Evolutionary conservation across 2,329 filamentous ascomycete species (phyloP).

Genomic region (Cryphonectria carpinicola): DNA sequence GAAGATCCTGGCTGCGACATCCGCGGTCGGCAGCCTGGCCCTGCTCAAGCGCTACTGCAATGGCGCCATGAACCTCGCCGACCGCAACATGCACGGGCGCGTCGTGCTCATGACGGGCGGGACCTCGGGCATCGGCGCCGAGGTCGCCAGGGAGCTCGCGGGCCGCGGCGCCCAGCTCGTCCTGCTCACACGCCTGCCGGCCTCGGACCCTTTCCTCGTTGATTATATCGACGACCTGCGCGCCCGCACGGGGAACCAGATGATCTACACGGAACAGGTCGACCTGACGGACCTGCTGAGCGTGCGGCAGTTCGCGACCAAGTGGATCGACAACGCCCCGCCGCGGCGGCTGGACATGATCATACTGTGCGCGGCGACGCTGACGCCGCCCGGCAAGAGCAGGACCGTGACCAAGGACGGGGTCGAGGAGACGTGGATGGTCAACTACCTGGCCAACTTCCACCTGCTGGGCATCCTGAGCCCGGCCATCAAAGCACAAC

Average conservation of each 20-base stretch:
- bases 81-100: conserved; percentile 88
- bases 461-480: conserved; percentile 90
- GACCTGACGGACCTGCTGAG: conserved; percentile 88
- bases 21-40: conserved; percentile 44
- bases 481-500: conserved; percentile 87
- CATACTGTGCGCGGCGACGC: conserved; percentile 80
- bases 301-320: conserved; percentile 90
- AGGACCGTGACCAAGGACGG: conserved; percentile 72
- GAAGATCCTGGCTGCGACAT: conserved; percentile 45
- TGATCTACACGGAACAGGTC: conserved; percentile 95
- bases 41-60: conserved; percentile 74
- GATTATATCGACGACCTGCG: conserved; percentile 93
- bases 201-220: conserved; percentile 84
- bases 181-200: conserved; percentile 80
- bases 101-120: conserved; percentile 94
- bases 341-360: conserved; percentile 89
- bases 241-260: conserved; percentile 73
- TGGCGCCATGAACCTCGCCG: conserved; percentile 73
- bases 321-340: conserved; percentile 96
- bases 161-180: conserved; percentile 85
- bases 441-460: conserved; percentile 96
- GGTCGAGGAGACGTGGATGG: conserved; percentile 86
- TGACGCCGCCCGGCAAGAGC: conserved; percentile 69
- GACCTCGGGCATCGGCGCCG: conserved; percentile 88
- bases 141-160: conserved; percentile 75